Evolutionary conservation across 2,329 filamentous ascomycete species (phyloP).

Genomic region (Claviceps africana): DNA sequence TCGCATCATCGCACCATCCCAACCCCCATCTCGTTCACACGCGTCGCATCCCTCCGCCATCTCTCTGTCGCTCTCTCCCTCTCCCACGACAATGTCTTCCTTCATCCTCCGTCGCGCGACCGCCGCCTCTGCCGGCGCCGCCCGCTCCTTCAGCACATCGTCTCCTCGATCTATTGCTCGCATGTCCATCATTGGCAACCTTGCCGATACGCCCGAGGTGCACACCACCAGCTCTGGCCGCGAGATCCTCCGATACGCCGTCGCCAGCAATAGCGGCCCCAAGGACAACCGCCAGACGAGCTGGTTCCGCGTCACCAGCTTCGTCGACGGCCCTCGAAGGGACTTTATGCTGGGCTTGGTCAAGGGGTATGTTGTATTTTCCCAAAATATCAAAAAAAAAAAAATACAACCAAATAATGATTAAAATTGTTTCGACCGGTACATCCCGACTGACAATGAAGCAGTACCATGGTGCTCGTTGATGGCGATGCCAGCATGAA

Average conservation of each 20-base stretch:
- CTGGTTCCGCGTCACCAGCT: conserved; percentile 74
- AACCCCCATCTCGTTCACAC: neutral
- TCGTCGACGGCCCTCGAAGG: conserved; percentile 54
- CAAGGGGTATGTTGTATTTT: conserved; percentile 59
- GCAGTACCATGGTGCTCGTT: conserved; percentile 63
- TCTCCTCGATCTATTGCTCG: conserved; percentile 53
- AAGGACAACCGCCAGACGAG: conserved; percentile 61
- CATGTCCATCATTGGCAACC: conserved; percentile 76
- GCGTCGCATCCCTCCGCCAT: neutral
- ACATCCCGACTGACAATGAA: conserved; percentile 7
- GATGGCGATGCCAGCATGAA: conserved; percentile 68
- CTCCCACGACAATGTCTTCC: conserved; percentile 25
- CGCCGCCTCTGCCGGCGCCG: conserved; percentile 30
- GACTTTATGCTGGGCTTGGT: conserved; percentile 60
- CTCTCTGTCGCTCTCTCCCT: neutral
- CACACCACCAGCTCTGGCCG: conserved; percentile 53
- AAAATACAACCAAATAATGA: too few relatives aligned
- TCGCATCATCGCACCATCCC: neutral
- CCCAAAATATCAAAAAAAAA: too few relatives aligned
- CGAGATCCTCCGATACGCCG: conserved; percentile 62
- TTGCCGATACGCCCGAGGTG: conserved; percentile 67
- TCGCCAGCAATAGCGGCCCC: conserved; percentile 55
- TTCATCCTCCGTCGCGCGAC: conserved; percentile 40
- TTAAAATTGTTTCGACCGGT: neutral
- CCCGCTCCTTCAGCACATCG: conserved; percentile 66